Conservation (phyloP, 331 rosid species). For the Quercus lobata region DNA sequence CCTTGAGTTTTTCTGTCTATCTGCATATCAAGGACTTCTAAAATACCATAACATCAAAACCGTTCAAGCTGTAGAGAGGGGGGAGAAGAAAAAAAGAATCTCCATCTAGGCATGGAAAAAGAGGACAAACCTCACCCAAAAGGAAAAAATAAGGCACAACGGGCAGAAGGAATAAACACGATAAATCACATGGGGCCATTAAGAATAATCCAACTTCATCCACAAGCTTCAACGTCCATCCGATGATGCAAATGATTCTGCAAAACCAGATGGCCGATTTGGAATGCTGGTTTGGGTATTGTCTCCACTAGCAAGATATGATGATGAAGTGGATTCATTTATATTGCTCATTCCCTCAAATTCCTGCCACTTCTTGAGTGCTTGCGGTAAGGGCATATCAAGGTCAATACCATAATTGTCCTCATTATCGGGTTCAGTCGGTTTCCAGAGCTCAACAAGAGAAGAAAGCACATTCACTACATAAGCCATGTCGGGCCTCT, state of each 20-base stretch:
- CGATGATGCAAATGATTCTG: conserved; percentile 38
- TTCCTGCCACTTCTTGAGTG: conserved; percentile 66
- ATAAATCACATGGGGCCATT: background rate
- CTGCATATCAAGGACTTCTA: conserved; percentile 7
- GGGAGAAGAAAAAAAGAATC: background rate
- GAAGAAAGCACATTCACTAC: conserved; percentile 75
- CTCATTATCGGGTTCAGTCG: conserved; percentile 37
- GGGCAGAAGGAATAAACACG: conserved; percentile 2
- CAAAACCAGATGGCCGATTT: conserved; percentile 37
- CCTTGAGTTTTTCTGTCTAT: background rate
- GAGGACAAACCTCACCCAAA: background rate
- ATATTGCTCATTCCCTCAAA: conserved; percentile 40
- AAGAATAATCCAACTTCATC: background rate
- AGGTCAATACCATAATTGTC: conserved; percentile 52
- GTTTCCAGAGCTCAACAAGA: conserved; percentile 81
- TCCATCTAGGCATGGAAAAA: background rate
- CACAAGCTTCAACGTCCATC: conserved; percentile 35
- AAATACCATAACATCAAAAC: conserved; percentile 6
- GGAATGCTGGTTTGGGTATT: conserved; percentile 69
- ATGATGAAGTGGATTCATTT: conserved; percentile 20
- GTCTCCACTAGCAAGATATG: conserved; percentile 25
- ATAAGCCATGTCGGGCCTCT: conserved; percentile 85
- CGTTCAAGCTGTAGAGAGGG: background rate
- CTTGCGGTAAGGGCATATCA: conserved; percentile 60
- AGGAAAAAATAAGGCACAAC: background rate